These are phyloP conservation scores for Parastagonospora nodorum DNA, from an alignment of 2,329 filamentous ascomycete genomes.

Conservation along the genomic window DNA sequence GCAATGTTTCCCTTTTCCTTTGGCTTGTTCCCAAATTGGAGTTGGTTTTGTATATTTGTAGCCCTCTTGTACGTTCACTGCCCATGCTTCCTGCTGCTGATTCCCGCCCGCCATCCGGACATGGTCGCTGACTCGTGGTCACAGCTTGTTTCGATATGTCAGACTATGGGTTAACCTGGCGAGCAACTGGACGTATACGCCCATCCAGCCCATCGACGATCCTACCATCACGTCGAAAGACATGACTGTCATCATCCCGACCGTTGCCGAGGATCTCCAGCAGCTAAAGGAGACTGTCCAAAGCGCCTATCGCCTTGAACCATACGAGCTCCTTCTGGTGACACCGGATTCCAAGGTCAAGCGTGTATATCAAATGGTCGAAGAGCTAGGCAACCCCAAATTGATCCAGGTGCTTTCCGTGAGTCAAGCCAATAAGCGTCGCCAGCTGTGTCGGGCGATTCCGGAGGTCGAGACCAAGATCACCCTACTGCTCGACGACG, in stretches of 20 bases:
- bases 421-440: slow-evolving; percentile 89
- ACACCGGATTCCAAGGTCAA: slow-evolving; percentile 81
- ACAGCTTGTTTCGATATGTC: slow-evolving; percentile 83
- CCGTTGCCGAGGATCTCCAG: slow-evolving; percentile 84
- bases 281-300: slow-evolving; percentile 81
- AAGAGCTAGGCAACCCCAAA: slow-evolving; percentile 51
- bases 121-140: slow-evolving; percentile 27
- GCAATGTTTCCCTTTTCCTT: slow-evolving; percentile 47
- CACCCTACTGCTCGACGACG: slow-evolving; percentile 92
- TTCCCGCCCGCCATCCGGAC: slow-evolving; percentile 8
- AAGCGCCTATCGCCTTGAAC: slow-evolving; percentile 73
- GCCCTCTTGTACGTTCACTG: slow-evolving; percentile 40
- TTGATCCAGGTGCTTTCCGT: slow-evolving; percentile 77
- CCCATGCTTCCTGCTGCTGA: not conserved
- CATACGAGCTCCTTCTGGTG: slow-evolving; percentile 78
- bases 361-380: slow-evolving; percentile 66
- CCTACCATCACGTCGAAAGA: slow-evolving; percentile 80
- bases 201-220: slow-evolving; percentile 79
- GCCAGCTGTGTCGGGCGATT: slow-evolving; percentile 90
- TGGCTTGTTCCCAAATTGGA: slow-evolving; percentile 45
- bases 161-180: slow-evolving; percentile 83
- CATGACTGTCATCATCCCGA: slow-evolving; percentile 93
- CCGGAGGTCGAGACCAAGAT: slow-evolving; percentile 82
- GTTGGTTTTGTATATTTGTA: slow-evolving; percentile 46
- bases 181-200: slow-evolving; percentile 79